Conservation (phyloP, 2,329 filamentous ascomycete species). For the Trichoderma atrobrunneum region DNA sequence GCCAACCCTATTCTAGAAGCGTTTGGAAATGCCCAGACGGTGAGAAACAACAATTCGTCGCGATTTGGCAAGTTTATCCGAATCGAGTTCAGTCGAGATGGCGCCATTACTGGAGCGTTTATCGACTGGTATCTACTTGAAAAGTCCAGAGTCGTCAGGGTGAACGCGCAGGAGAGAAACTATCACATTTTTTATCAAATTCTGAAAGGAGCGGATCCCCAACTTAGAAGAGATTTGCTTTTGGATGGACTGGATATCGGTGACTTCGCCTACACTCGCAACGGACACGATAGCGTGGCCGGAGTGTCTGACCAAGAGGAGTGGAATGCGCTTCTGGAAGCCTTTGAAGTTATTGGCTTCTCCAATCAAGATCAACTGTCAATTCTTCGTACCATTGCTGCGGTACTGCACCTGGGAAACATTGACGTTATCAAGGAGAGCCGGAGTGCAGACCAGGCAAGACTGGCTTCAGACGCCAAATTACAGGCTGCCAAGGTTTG, state of each 20-base stretch:
- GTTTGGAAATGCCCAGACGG: conserved; percentile 96
- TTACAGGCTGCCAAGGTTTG: conserved; percentile 77
- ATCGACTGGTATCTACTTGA: conserved; percentile 99
- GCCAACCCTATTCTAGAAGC: conserved; percentile 97
- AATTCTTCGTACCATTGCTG: conserved; percentile 84
- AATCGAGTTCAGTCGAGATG: conserved; percentile 85
- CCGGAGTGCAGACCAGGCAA: conserved; percentile 83
- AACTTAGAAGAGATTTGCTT: conserved; percentile 73
- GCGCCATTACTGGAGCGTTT: conserved; percentile 90
- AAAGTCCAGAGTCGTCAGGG: conserved; percentile 92
- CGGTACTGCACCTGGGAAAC: conserved; percentile 91
- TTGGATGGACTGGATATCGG: conserved; percentile 72
- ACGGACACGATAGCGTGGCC: conserved; percentile 86
- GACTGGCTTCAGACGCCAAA: conserved; percentile 71
- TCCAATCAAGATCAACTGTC: conserved; percentile 76
- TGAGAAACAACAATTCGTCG: conserved; percentile 97
- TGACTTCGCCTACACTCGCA: conserved; percentile 87
- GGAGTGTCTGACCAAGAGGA: conserved; percentile 89
- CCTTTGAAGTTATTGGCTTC: conserved; percentile 93
- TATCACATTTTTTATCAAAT: conserved; percentile 99
- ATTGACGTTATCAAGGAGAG: conserved; percentile 88
- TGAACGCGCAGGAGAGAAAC: conserved; percentile 85
- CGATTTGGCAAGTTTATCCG: conserved; percentile 98
- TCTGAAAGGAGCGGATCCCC: conserved; percentile 73
- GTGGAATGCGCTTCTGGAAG: conserved; percentile 86